phyloP scores from a whole-genome alignment of 176 grass and related monocot genomes.

The Carex kokanica region DNA sequence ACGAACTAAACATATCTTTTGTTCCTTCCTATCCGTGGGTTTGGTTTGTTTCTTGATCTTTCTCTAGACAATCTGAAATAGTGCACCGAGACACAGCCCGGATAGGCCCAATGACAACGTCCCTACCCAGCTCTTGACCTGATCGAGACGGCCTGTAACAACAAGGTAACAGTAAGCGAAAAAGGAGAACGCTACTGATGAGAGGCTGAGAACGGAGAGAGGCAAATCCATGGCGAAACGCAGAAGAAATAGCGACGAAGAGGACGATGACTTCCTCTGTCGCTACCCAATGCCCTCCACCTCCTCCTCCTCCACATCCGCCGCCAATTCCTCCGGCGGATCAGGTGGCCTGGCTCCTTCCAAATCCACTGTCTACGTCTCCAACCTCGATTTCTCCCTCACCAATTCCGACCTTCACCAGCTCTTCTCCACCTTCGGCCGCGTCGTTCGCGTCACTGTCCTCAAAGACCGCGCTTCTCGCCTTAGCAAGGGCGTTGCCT shows the following conservation, averaged over 20 bases:
- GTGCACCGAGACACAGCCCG: not conserved
- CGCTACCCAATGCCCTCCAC: slow-evolving; percentile 57
- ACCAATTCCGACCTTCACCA: slow-evolving; percentile 98
- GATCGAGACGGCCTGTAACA: not conserved
- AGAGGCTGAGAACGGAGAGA: not conserved
- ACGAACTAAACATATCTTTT: not conserved
- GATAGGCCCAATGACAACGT: not conserved
- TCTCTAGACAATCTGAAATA: not conserved
- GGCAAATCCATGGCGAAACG: slow-evolving; percentile 47
- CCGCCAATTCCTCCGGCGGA: slow-evolving; percentile 20
- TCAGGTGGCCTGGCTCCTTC: slow-evolving; percentile 89
- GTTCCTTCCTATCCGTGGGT: not conserved
- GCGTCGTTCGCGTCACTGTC: slow-evolving; percentile 82
- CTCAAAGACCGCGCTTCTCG: slow-evolving; percentile 75
- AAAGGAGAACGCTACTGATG: not conserved
- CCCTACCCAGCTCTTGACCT: no score
- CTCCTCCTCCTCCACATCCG: not conserved
- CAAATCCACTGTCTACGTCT: slow-evolving; percentile 91
- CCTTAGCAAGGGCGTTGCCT: slow-evolving; percentile 71
- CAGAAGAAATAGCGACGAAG: slow-evolving; percentile 46
- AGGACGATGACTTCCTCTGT: slow-evolving; percentile 84
- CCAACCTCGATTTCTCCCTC: slow-evolving; percentile 75
- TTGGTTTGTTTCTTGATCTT: not conserved
- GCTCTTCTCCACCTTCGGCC: slow-evolving; percentile 90
- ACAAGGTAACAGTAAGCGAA: not conserved